A percentile compares a stretch with the other conserved stretches of the same genome.
Evolutionary conservation across 2,329 filamentous ascomycete genomes (phyloP).

Genomic region (Claviceps humidiphila): DNA sequence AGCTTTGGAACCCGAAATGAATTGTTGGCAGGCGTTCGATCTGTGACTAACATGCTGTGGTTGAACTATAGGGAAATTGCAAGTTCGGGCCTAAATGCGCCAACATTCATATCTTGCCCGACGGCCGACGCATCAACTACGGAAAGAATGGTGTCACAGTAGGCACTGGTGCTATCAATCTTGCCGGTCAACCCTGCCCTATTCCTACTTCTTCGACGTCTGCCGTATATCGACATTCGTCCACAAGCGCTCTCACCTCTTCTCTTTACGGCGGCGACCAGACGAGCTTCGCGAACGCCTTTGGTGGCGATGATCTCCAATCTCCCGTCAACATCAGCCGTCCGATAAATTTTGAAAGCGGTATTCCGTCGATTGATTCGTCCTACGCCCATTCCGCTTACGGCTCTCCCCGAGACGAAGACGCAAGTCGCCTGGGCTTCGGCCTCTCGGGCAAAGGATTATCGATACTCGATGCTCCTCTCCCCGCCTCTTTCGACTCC

Average conservation of each 20-base stretch:
- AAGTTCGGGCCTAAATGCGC: constrained; percentile 98
- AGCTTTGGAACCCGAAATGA: background rate
- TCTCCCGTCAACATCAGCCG: constrained; percentile 27
- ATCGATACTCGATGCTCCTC: constrained; percentile 85
- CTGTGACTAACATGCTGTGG: constrained; percentile 1
- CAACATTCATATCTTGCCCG: constrained; percentile 86
- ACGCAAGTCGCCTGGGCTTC: constrained; percentile 45
- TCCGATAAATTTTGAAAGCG: constrained; percentile 41
- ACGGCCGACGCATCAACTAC: constrained; percentile 83
- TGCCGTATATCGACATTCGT: constrained; percentile 38
- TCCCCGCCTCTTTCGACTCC: constrained; percentile 91
- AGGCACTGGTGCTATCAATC: constrained; percentile 44
- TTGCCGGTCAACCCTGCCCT: constrained; percentile 50
- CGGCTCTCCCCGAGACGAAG: constrained; percentile 70
- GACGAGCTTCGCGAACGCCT: constrained; percentile 25
- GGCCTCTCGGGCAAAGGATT: constrained; percentile 64
- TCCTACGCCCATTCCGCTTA: constrained; percentile 50
- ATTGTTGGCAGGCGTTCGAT: too few species aligned
- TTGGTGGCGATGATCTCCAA: constrained; percentile 25
- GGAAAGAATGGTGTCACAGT: constrained; percentile 55
- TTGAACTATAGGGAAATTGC: constrained; percentile 66
- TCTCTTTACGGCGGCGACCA: constrained; percentile 33
- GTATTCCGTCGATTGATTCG: constrained; percentile 45
- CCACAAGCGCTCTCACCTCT: constrained; percentile 53
- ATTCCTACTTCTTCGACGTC: constrained; percentile 29